phyloP scores from a whole-genome alignment of 192 early-diverging fungal species.

The Backusella luteola region DNA sequence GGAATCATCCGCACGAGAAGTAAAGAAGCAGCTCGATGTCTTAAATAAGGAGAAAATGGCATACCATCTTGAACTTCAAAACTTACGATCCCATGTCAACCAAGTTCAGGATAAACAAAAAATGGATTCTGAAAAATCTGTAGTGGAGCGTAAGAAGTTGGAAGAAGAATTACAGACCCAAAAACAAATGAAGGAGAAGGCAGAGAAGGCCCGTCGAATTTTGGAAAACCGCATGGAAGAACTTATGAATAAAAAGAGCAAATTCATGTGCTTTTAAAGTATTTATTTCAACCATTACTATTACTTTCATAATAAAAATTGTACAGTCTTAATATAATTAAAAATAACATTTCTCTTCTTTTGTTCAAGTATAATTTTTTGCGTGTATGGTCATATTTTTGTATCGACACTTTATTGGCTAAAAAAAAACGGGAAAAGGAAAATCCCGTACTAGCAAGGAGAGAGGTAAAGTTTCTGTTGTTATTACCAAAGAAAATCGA shows the following conservation, averaged over 20 bases:
- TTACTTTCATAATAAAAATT: not conserved
- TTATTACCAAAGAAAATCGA: not conserved
- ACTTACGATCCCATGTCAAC: conserved; percentile 35
- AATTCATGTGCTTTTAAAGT: conserved; percentile 54
- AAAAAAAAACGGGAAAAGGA: not conserved
- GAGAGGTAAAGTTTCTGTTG: not conserved
- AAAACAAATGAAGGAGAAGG: conserved; percentile 43
- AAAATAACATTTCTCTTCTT: not conserved
- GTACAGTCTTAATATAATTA: not conserved
- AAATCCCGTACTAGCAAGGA: not conserved
- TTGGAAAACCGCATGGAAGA: conserved; percentile 55
- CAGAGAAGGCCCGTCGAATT: conserved; percentile 42
- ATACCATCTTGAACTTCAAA: conserved; percentile 34
- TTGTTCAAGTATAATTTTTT: not conserved
- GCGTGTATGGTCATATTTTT: too few relatives aligned
- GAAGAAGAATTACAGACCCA: conserved; percentile 41
- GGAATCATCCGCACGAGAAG: conserved; percentile 36
- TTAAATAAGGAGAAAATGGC: conserved; percentile 34
- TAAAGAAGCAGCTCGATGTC: conserved; percentile 34
- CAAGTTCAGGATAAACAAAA: conserved; percentile 30
- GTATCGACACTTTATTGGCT: not conserved
- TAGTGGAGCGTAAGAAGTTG: conserved; percentile 37
- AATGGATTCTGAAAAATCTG: not conserved
- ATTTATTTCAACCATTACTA: not conserved
- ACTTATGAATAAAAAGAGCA: conserved; percentile 49